Conservation (phyloP, 78 protist species). For the Dictyostelium purpureum region DNA sequence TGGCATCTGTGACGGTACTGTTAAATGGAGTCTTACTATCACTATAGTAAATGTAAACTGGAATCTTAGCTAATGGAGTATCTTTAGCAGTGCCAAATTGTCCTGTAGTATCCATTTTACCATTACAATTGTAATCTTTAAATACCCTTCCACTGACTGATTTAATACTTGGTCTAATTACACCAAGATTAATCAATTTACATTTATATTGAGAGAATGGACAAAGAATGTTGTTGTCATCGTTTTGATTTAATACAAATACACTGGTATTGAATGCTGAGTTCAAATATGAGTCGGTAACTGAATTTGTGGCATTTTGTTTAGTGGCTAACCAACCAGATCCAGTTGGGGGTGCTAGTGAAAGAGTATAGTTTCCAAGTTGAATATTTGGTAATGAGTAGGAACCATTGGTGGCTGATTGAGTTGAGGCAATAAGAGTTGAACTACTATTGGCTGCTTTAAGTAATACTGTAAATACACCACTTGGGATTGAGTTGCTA, state of each 20-base stretch:
- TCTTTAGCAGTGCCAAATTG: conserved; percentile 23
- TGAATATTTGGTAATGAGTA: conserved; percentile 1
- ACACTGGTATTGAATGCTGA: neutral
- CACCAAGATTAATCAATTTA: conserved; percentile 22
- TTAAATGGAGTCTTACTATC: conserved; percentile 15
- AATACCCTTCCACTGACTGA: conserved; percentile 9
- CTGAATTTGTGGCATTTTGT: neutral
- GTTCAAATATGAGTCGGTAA: neutral
- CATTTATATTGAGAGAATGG: conserved; percentile 24
- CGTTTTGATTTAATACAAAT: neutral
- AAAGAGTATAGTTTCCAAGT: neutral
- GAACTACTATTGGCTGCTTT: neutral
- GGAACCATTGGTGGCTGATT: neutral
- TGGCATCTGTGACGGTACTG: neutral
- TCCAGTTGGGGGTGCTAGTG: neutral
- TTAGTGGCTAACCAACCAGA: conserved; percentile 30
- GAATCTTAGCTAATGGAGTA: conserved; percentile 2
- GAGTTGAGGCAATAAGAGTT: neutral
- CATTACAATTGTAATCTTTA: conserved; percentile 57
- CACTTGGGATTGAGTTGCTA: neutral
- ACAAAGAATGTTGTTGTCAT: neutral
- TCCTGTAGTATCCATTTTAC: conserved; percentile 3
- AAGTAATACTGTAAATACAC: neutral
- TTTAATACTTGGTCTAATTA: conserved; percentile 7
- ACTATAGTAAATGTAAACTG: conserved; percentile 17